Evolutionary conservation across 257 asterid genomes (phyloP).

Genomic region (Galeopsis tetrahit): DNA sequence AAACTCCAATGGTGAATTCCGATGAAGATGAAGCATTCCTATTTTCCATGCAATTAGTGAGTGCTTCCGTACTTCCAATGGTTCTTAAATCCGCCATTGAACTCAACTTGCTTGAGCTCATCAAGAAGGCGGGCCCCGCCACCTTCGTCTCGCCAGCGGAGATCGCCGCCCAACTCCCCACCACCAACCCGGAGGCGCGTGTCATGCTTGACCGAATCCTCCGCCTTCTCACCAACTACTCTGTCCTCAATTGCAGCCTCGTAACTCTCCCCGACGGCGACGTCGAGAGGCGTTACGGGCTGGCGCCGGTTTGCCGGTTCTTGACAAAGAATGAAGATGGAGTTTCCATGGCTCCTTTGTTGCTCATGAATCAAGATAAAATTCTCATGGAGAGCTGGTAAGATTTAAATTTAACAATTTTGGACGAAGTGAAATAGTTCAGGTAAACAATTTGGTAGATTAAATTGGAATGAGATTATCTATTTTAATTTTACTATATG

Average conservation of each 20-base stretch:
- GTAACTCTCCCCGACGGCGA: slow-evolving; percentile 46
- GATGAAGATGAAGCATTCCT: slow-evolving; percentile 52
- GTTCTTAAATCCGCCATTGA: slow-evolving; percentile 72
- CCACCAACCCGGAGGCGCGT: slow-evolving; percentile 52
- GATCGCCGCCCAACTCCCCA: slow-evolving; percentile 58
- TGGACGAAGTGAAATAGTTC: no score
- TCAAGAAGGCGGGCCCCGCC: slow-evolving; percentile 65
- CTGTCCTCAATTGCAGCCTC: slow-evolving; percentile 56
- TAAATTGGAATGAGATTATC: no score
- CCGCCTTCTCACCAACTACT: slow-evolving; percentile 64
- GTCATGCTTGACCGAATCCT: slow-evolving; percentile 74
- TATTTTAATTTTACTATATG: no score
- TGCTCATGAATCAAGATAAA: slow-evolving; percentile 87
- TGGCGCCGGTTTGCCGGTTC: slow-evolving; percentile 67
- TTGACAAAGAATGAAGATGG: slow-evolving; percentile 71
- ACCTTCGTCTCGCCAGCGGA: slow-evolving; percentile 60
- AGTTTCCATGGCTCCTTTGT: slow-evolving; percentile 71
- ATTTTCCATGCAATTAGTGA: slow-evolving; percentile 70
- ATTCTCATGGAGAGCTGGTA: slow-evolving; percentile 93
- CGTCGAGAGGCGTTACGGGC: slow-evolving; percentile 57
- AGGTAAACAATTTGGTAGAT: no score
- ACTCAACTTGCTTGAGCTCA: slow-evolving; percentile 72
- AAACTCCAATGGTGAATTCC: neutral
- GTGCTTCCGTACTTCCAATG: slow-evolving; percentile 78
- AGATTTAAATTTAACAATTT: no score